Evolutionary conservation across 768 basidiomycete species (phyloP).

Genomic region (Boletus reticuloceps): DNA sequence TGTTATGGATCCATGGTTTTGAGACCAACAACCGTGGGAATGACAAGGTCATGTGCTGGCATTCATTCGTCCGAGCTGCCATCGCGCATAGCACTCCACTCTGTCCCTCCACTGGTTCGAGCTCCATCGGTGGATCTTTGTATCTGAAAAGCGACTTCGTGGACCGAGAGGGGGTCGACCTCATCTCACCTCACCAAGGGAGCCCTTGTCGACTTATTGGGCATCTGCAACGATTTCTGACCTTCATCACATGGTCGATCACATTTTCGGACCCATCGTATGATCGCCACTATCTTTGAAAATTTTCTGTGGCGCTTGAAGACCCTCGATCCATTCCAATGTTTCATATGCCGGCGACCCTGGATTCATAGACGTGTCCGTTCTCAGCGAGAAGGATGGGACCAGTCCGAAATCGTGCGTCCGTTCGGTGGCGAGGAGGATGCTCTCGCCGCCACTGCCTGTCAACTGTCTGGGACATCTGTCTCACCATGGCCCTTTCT

Average conservation of each 20-base stretch:
- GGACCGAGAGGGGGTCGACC: constrained; percentile 17
- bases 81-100: too few species aligned
- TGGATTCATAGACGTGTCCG: constrained; percentile 28
- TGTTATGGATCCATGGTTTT: too few species aligned
- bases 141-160: constrained; percentile 24
- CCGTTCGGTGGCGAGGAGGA: constrained; percentile 19
- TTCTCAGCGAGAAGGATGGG: constrained; percentile 26
- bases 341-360: constrained; percentile 8
- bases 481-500: constrained; percentile 26
- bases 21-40: too few species aligned
- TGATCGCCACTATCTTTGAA: constrained; percentile 17
- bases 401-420: constrained; percentile 25
- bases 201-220: constrained; percentile 20
- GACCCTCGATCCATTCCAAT: constrained; percentile 2
- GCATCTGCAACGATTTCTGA: constrained; percentile 11
- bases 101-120: constrained; percentile 17
- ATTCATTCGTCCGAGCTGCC: too few species aligned
- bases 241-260: constrained; percentile 18
- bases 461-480: constrained; percentile 29
- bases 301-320: constrained; percentile 28
- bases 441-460: constrained; percentile 19
- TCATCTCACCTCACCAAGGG: constrained; percentile 17
- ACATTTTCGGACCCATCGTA: constrained; percentile 13
- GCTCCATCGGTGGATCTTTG: constrained; percentile 24
- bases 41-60: too few species aligned